Base-by-base conservation (phyloP, 768 basidiomycete genomes). In the Lentinula boryana region DNA sequence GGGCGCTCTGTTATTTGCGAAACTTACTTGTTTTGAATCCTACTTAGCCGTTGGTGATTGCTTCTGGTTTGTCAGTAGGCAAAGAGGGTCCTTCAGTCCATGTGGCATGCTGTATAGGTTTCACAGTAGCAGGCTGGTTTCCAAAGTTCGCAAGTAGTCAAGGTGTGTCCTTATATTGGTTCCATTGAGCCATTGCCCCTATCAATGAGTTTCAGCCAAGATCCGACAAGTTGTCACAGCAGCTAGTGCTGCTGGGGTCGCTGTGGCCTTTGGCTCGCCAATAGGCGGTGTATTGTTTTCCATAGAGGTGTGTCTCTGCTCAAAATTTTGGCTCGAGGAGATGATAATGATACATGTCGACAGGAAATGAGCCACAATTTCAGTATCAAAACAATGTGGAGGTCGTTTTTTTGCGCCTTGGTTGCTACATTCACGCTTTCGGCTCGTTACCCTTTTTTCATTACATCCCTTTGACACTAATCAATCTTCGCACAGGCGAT, bases 31-130 rank as follows among this genome's bases (percentile, higher is more conserved):
- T 46, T 35, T 53, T 66, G 64, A 49, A 69, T 40, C 27, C 21
- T 12, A 38, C 32, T 21, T 65, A 99, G 96, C 97, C 97, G 31
- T 78, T 99, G 35, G 91, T 96, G 41, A 98, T 99, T 65, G 96
- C 95, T 5, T 98, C 96, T 27, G 97, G 97, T 1, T 76, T 98
- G 54, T 95, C 95, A 4, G 94, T 98, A 21, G 97, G 97, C 5
- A 99, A 98, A 73, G 97, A 99, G 75, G 97, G 97, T 0, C 97
- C 97, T 0, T 96, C 94, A 1, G 97, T 99, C 0, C 97, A 99
- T 70, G 91, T 98, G 50, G 97, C 97, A 3, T 96, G 93, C 68
- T 92, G 94, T 68, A 86, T 97, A 63, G 97, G 97, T 1, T 88
- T 84, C 63, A 80, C 96, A 38, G 87, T 98, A n/a, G 95, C 93